Evolutionary conservation across 169 alveolate species (phyloP).

Genomic region (Cryptosporidium canis): DNA sequence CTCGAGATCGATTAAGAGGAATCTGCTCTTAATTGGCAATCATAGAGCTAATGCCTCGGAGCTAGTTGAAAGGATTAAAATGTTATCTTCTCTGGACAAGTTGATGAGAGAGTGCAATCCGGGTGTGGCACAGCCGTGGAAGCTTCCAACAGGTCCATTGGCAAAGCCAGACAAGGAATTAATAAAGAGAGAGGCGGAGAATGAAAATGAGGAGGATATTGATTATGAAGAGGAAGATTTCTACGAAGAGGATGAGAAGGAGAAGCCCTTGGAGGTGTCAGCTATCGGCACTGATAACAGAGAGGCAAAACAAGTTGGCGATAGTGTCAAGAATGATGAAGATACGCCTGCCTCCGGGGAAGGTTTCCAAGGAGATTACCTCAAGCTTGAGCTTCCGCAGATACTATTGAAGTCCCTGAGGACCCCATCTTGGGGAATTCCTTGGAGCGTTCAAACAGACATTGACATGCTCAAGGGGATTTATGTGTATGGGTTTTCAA

Average conservation of each 20-base stretch:
- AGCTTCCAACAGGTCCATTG: slow-evolving; percentile 79
- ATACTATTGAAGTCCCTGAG: slow-evolving; percentile 74
- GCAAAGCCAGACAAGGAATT: slow-evolving; percentile 36
- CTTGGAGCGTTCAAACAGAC: slow-evolving; percentile 74
- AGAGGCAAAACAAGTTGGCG: background rate
- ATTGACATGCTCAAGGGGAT: slow-evolving; percentile 84
- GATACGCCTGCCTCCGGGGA: background rate
- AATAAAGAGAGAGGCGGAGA: slow-evolving; percentile 31
- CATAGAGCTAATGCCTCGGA: slow-evolving; percentile 53
- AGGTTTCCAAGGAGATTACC: slow-evolving; percentile 38
- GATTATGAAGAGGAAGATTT: slow-evolving; percentile 27
- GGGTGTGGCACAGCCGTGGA: slow-evolving; percentile 79
- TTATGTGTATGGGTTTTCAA: slow-evolving; percentile 87
- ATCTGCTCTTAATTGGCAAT: slow-evolving; percentile 21
- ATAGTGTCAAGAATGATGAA: background rate
- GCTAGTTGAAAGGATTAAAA: slow-evolving; percentile 43
- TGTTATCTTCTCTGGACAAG: slow-evolving; percentile 44
- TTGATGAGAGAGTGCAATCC: slow-evolving; percentile 76
- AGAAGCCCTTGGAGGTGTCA: background rate
- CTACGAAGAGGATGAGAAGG: slow-evolving; percentile 29
- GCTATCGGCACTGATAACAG: background rate
- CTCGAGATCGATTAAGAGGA: background rate
- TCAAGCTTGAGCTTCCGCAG: slow-evolving; percentile 78
- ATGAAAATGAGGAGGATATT: slow-evolving; percentile 44
- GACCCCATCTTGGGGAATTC: slow-evolving; percentile 69